These are phyloP conservation scores for Annulohypoxylon bovei DNA, from an alignment of 495 filamentous ascomycete genomes.

Conservation along the genomic window DNA sequence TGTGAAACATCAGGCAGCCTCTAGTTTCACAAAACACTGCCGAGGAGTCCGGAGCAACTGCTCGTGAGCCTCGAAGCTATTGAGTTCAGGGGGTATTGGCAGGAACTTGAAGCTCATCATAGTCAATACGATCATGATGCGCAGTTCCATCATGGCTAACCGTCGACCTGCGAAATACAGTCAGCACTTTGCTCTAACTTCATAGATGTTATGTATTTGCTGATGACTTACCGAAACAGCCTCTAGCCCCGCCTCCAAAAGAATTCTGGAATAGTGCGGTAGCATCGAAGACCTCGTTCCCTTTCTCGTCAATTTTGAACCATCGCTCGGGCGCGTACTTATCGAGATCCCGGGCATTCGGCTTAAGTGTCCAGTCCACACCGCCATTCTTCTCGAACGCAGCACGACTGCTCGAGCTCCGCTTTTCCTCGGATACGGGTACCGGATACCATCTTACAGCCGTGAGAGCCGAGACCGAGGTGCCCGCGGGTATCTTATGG, in stretches of 20 bases:
- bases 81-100: constrained; percentile 37
- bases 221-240: constrained; percentile 2
- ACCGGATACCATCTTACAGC: constrained; percentile 29
- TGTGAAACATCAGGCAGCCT: constrained; percentile 9
- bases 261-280: constrained; percentile 24
- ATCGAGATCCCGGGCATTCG: constrained; percentile 36
- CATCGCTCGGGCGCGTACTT: constrained; percentile 47
- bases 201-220: background rate
- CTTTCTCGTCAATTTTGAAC: constrained; percentile 41
- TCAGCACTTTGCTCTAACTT: constrained; percentile 14
- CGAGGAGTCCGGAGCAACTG: constrained; percentile 21
- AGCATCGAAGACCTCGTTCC: constrained; percentile 43
- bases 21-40: constrained; percentile 20
- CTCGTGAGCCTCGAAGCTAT: constrained; percentile 33
- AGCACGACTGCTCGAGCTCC: constrained; percentile 35
- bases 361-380: constrained; percentile 22
- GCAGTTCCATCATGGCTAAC: constrained; percentile 44
- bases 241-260: constrained; percentile 2
- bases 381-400: constrained; percentile 31
- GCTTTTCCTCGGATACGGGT: constrained; percentile 39
- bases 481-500: constrained; percentile 50
- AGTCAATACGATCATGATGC: constrained; percentile 40
- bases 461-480: constrained; percentile 40
- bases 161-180: constrained; percentile 24
- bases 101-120: constrained; percentile 44